Evolutionary conservation across 2,329 filamentous ascomycete species (phyloP).

Genomic region (Pseudogymnoascus verrucosus): DNA sequence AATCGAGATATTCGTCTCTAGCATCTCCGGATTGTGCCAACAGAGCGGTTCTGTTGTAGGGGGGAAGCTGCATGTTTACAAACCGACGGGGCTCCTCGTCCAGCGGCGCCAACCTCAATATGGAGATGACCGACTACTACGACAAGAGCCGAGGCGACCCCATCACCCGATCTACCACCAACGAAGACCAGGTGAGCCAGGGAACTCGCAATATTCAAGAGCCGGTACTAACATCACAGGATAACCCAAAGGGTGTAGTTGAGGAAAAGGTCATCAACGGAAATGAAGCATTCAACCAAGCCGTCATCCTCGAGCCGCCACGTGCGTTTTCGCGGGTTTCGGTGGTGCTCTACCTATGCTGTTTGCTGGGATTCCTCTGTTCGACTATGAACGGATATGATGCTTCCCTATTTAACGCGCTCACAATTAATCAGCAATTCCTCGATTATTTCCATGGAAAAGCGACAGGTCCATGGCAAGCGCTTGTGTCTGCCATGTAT

Average conservation of each 20-base stretch:
- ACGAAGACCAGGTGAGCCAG: background rate
- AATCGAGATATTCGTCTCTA: background rate
- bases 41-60: background rate
- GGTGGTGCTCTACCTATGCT: conserved; percentile 37
- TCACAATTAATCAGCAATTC: conserved; percentile 36
- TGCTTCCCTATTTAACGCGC: conserved; percentile 42
- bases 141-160: conserved; percentile 7
- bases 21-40: background rate
- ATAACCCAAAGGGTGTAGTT: background rate
- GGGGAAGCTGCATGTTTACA: background rate
- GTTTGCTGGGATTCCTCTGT: conserved; percentile 41
- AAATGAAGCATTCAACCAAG: conserved; percentile 47
- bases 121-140: conserved; percentile 5
- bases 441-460: conserved; percentile 32
- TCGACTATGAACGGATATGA: conserved; percentile 47
- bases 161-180: background rate
- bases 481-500: conserved; percentile 44
- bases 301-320: conserved; percentile 45
- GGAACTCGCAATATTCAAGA: background rate
- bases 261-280: conserved; percentile 38
- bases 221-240: background rate
- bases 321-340: conserved; percentile 33
- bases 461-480: conserved; percentile 40
- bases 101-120: conserved; percentile 12
- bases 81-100: conserved; percentile 3